These are phyloP conservation scores for Cryphonectria nitschkei DNA, from an alignment of 2,329 filamentous ascomycete genomes.

Conservation along the genomic window DNA sequence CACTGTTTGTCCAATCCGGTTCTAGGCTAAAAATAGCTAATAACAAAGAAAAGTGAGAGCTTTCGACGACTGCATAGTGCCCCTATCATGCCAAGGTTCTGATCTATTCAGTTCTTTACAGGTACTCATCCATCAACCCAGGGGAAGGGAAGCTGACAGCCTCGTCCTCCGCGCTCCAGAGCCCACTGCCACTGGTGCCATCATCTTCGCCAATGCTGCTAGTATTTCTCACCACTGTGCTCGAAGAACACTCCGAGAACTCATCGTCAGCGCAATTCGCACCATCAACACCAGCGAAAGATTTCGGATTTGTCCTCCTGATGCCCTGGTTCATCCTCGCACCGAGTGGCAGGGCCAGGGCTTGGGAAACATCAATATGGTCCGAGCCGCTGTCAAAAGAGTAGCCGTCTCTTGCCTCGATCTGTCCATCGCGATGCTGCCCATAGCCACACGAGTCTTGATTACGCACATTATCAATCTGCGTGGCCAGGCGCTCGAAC, in stretches of 20 bases:
- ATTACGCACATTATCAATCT: constrained; percentile 13
- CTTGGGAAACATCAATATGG: constrained; percentile 16
- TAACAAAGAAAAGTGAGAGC: not conserved
- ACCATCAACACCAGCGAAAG: not conserved
- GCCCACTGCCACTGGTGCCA: not conserved
- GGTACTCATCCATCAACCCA: not conserved
- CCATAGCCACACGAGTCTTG: not conserved
- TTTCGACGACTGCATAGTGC: not conserved
- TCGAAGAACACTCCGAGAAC: constrained; percentile 27
- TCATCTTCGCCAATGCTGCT: not conserved
- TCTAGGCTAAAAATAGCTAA: constrained; percentile 18
- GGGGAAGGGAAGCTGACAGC: constrained; percentile 8
- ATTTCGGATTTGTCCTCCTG: constrained; percentile 12
- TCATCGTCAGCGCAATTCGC: constrained; percentile 6
- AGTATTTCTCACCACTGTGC: constrained; percentile 25
- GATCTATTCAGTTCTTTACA: constrained; percentile 1
- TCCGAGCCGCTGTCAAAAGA: constrained; percentile 25
- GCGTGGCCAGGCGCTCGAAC: constrained; percentile 9
- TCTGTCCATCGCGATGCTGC: not conserved
- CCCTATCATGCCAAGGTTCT: not conserved
- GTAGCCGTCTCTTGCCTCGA: not conserved
- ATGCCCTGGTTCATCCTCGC: constrained; percentile 25
- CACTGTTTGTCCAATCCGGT: constrained; percentile 5
- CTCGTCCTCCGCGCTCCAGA: constrained; percentile 18
- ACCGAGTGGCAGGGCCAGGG: constrained; percentile 8